Conservation (phyloP, 495 filamentous ascomycete species). For the Aspergillus biplanus region DNA sequence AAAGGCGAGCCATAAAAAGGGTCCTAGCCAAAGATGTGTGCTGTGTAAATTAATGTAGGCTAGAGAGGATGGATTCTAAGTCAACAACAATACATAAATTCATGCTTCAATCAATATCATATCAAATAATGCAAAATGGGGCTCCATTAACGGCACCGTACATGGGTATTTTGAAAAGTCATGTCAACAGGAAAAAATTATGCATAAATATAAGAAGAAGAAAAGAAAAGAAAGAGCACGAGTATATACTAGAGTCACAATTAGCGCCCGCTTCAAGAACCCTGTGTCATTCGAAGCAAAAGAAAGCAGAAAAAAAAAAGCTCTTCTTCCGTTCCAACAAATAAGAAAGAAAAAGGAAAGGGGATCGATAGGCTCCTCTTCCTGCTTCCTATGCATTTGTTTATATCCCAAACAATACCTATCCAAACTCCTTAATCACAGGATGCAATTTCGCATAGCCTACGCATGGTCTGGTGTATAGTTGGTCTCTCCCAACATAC, state of each 20-base stretch:
- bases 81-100: neutral
- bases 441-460: slow-evolving; percentile 14
- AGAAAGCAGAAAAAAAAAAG: neutral
- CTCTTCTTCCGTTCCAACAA: slow-evolving; percentile 1
- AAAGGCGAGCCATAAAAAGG: neutral
- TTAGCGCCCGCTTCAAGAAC: slow-evolving; percentile 6
- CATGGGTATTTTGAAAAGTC: slow-evolving; percentile 5
- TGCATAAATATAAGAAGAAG: neutral
- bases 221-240: slow-evolving; percentile 12
- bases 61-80: neutral
- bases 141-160: neutral
- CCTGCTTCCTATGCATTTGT: neutral
- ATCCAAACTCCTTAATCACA: slow-evolving; percentile 22
- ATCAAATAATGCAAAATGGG: neutral
- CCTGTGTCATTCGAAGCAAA: neutral
- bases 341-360: neutral
- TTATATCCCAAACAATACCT: slow-evolving; percentile 20
- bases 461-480: slow-evolving; percentile 67
- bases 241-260: slow-evolving; percentile 12
- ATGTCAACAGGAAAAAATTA: neutral
- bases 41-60: neutral
- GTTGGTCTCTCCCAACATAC: slow-evolving; percentile 68
- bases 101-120: neutral
- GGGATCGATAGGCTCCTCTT: neutral
- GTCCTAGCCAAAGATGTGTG: neutral